Percentiles rank a stretch among this genome's conserved stretches.
These are phyloP conservation scores for Neurospora hispaniola DNA, from an alignment of 495 filamentous ascomycete genomes.

Conservation along the genomic window DNA sequence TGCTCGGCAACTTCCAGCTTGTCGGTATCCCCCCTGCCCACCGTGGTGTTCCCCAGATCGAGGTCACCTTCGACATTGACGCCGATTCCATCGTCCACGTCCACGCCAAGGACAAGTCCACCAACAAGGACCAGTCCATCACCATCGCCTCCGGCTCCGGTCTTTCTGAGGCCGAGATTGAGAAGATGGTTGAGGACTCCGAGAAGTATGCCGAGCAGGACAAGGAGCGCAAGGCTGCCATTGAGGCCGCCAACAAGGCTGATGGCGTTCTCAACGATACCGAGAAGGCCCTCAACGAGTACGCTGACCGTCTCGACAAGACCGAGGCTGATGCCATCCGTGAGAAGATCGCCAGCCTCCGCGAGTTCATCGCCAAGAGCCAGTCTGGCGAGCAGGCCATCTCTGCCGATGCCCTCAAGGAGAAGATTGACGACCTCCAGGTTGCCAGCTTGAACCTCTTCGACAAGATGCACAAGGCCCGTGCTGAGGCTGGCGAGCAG, in stretches of 20 bases:
- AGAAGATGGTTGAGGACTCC: slow-evolving; percentile 93
- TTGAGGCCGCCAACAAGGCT: slow-evolving; percentile 91
- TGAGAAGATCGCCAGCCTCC: slow-evolving; percentile 84
- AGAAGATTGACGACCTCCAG: slow-evolving; percentile 96
- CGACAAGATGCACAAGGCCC: slow-evolving; percentile 99
- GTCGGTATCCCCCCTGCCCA: slow-evolving; percentile 95
- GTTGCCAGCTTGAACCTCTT: slow-evolving; percentile 91
- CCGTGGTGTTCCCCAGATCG: slow-evolving; percentile 94
- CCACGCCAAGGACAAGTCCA: slow-evolving; percentile 97
- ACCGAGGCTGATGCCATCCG: slow-evolving; percentile 80
- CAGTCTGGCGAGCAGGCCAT: slow-evolving; percentile 81
- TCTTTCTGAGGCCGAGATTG: slow-evolving; percentile 89
- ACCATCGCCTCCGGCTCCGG: slow-evolving; percentile 97
- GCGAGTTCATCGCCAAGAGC: slow-evolving; percentile 88
- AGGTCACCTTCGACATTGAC: slow-evolving; percentile 99
- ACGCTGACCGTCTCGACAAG: slow-evolving; percentile 93
- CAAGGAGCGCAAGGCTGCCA: slow-evolving; percentile 93
- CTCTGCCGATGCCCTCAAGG: slow-evolving; percentile 86
- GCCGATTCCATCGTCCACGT: slow-evolving; percentile 99
- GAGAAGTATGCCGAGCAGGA: slow-evolving; percentile 92
- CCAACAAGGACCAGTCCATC: slow-evolving; percentile 99
- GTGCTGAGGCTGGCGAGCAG: slow-evolving; percentile 50
- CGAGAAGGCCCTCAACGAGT: slow-evolving; percentile 96
- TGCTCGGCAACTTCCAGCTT: slow-evolving; percentile 99
- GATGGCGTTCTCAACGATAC: slow-evolving; percentile 96